Conservation (phyloP, 2,329 filamentous ascomycete species). For the Corynespora cassiicola region DNA sequence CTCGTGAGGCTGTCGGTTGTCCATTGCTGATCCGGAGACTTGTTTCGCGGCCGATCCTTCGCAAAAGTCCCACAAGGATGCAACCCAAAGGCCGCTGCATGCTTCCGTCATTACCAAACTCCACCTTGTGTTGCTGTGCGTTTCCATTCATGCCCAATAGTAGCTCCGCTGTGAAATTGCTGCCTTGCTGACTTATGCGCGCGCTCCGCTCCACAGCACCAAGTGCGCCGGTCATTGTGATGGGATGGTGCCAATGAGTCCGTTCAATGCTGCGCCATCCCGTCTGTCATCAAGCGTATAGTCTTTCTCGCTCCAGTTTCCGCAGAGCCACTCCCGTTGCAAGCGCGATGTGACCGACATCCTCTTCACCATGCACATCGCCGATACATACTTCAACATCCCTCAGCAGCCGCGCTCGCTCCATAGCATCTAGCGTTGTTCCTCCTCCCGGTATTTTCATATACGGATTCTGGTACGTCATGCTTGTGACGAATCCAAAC, state of each 20-base stretch:
- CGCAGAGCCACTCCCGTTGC: slow-evolving; percentile 35
- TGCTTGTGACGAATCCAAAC: slow-evolving; percentile 44
- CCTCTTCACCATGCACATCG: slow-evolving; percentile 17
- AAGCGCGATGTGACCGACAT: slow-evolving; percentile 28
- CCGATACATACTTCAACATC: slow-evolving; percentile 24
- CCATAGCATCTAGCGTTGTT: slow-evolving; percentile 19
- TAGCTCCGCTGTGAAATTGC: slow-evolving; percentile 2
- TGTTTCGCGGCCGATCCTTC: slow-evolving; percentile 20
- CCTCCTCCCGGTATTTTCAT: slow-evolving; percentile 17
- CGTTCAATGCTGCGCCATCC: slow-evolving; percentile 7
- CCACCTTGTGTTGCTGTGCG: slow-evolving; percentile 3
- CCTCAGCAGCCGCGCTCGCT: slow-evolving; percentile 23
- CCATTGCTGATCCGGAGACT: slow-evolving; percentile 9
- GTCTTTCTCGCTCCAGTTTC: slow-evolving; percentile 32
- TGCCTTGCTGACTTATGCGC: neutral
- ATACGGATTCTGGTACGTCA: slow-evolving; percentile 29
- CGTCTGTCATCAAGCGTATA: slow-evolving; percentile 24
- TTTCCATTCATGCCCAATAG: slow-evolving; percentile 10
- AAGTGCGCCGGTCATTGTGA: slow-evolving; percentile 5
- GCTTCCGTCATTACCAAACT: slow-evolving; percentile 3
- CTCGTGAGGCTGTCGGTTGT: slow-evolving; percentile 3
- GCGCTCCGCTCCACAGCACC: slow-evolving; percentile 1
- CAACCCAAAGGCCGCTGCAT: slow-evolving; percentile 6
- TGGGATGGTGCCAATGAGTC: neutral
- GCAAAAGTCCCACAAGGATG: slow-evolving; percentile 5